A percentile compares a stretch with the other conserved stretches of the same genome.
These are phyloP conservation scores for Aspergillus tubingensis DNA, from an alignment of 2,329 filamentous ascomycete genomes.

Conservation along the genomic window DNA sequence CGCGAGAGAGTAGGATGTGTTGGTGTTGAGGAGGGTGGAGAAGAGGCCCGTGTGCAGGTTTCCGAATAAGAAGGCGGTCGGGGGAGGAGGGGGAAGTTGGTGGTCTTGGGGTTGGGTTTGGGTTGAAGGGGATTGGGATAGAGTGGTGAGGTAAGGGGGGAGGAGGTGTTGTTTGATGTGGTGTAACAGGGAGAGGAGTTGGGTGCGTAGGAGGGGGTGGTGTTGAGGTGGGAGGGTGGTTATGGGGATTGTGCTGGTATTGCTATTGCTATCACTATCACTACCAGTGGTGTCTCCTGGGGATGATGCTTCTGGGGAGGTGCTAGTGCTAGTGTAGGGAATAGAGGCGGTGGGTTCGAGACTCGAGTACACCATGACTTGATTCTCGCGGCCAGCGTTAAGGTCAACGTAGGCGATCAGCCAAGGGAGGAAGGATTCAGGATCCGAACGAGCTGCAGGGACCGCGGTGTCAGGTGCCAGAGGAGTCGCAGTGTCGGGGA, in stretches of 20 bases:
- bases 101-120: background rate
- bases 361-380: constrained; percentile 45
- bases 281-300: background rate
- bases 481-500: background rate
- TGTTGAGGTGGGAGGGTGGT: background rate
- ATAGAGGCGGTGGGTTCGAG: constrained; percentile 29
- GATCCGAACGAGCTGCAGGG: too few relatives aligned
- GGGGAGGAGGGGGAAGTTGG: constrained; percentile 12
- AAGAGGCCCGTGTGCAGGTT: constrained; percentile 39
- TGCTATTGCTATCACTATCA: constrained; percentile 11
- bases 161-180: constrained; percentile 4
- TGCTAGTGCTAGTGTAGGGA: background rate
- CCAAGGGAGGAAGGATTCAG: constrained; percentile 31
- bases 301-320: background rate
- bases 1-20: background rate
- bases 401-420: constrained; percentile 46
- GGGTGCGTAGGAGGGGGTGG: background rate
- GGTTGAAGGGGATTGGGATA: background rate
- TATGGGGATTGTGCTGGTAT: background rate
- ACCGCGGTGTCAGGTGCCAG: too few relatives aligned
- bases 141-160: constrained; percentile 3
- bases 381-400: constrained; percentile 41
- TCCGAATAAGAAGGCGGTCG: constrained; percentile 38
- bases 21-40: constrained; percentile 22
- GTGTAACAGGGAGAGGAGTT: constrained; percentile 10